phyloP scores from a whole-genome alignment of 805 yeast genomes.

The Teunomyces atbi region DNA sequence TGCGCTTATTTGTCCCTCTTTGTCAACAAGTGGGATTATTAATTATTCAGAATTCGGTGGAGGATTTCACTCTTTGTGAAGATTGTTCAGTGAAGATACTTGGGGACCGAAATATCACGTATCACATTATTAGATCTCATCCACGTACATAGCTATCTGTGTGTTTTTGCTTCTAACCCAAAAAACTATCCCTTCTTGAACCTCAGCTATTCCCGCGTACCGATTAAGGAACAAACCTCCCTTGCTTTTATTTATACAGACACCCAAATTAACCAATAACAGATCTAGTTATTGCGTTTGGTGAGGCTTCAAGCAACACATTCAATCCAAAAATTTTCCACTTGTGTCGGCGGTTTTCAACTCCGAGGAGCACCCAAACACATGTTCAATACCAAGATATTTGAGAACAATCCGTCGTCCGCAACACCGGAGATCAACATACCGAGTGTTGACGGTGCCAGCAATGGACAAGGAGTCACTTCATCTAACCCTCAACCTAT shows the following conservation, averaged over 20 bases:
- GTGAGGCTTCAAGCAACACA: too few species aligned
- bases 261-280: too few species aligned
- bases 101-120: background rate
- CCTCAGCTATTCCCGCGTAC: background rate
- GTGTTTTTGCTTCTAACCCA: background rate
- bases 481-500: constrained; percentile 39
- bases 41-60: background rate
- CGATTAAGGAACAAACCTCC: too few species aligned
- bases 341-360: background rate
- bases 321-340: background rate
- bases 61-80: background rate
- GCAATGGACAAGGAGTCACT: background rate
- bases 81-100: background rate
- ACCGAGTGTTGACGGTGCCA: constrained; percentile 14
- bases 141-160: background rate
- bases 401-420: constrained; percentile 29
- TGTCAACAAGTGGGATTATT: background rate
- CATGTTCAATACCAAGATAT: constrained; percentile 45
- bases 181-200: background rate
- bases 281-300: too few species aligned
- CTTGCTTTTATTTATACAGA: too few species aligned
- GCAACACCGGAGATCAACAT: constrained; percentile 29
- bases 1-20: background rate
- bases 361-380: background rate
- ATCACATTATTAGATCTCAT: background rate